Base-by-base conservation (phyloP, 805 yeast species). In the Pichia cabralensis region DNA sequence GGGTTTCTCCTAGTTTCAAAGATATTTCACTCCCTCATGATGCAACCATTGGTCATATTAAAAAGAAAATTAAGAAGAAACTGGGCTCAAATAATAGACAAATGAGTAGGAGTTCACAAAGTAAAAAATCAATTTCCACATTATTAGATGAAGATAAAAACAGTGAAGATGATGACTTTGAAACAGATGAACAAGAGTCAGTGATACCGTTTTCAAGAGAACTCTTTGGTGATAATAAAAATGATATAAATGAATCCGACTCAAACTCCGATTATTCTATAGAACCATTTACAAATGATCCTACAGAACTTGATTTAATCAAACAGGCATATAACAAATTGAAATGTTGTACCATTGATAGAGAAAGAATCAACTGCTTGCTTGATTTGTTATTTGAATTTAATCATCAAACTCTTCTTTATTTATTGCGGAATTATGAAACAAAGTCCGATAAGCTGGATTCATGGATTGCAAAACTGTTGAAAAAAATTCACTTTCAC, bases 401-500 rank as follows among this genome's bases (percentile, higher is more conserved):
- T 9, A 41, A 42, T 5, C n/a, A 20, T 1, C 9, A 26, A 3
- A 30, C 34, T 1, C 21, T 49, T n/a, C 29, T 33, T 4, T 40
- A 20, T 24, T 31, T 45, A 15, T 9, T 36, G 4, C 22, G 26
- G 4, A 35, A 45, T 19, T 31, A 30, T 17, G 37, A 38, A 5
- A 22, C 25, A 12, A 26, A 23, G 5, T 15, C 23, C 4, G 8
- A 35, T 4, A 34, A 39, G n/a, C 18, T 29, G 0, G 18, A 33
- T 6, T 30, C 38, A 16, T 49, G 48, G 50, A 13, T 50, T 4
- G 14, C 15, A 13, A 36, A 25, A 17, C 30, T 48, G 8, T 25
- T 46, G 1, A 21, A 22, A 6, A 33, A 42, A 6, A 26, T 53
- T 4, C 43, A 45, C 12, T 50, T 53, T 35, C 43, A 45, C 21